These are phyloP conservation scores for Ustulina deusta DNA, from an alignment of 2,329 filamentous ascomycete genomes.

Conservation along the genomic window DNA sequence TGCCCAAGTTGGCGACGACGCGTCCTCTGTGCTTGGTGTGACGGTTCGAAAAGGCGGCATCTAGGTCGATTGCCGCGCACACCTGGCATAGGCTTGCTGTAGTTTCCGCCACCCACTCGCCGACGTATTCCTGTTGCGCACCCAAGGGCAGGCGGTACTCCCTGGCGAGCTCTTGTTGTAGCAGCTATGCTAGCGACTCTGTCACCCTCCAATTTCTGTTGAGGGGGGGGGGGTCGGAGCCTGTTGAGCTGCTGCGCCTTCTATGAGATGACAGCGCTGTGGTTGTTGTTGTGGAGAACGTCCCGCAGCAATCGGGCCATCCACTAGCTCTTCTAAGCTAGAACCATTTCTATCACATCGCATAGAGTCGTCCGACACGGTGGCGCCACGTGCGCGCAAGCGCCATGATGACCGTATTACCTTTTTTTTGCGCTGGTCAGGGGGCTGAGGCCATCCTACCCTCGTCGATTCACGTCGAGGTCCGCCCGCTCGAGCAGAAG, in stretches of 20 bases:
- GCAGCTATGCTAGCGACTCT: background rate
- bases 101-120: background rate
- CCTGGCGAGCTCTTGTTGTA: background rate
- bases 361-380: no score
- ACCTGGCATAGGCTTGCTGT: background rate
- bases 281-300: no score
- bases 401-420: background rate
- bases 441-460: slow-evolving; percentile 1
- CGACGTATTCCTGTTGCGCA: slow-evolving; percentile 1
- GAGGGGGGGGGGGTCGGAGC: no score
- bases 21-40: background rate
- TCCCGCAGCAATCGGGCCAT: no score
- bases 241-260: no score
- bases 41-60: slow-evolving; percentile 1
- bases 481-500: slow-evolving; percentile 5
- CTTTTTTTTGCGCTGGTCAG: background rate
- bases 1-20: background rate
- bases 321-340: no score
- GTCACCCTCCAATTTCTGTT: no score
- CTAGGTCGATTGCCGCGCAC: background rate
- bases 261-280: no score
- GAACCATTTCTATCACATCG: no score
- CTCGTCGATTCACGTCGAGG: slow-evolving; percentile 6
- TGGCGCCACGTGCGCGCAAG: no score
- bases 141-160: background rate